phyloP scores from a whole-genome alignment of 176 grass and related monocot species.

The Dactylis glomerata region DNA sequence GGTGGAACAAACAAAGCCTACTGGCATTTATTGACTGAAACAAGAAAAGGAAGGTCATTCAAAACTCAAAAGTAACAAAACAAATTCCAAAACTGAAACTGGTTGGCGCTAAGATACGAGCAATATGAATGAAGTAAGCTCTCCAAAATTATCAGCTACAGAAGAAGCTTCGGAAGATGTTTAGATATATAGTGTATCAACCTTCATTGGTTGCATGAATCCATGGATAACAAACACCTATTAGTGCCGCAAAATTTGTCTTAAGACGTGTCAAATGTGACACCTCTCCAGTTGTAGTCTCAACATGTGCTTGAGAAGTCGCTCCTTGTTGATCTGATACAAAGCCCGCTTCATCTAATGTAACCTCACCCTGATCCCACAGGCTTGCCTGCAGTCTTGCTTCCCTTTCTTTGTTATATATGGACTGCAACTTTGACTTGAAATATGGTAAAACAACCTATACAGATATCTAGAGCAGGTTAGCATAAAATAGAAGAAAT shows the following conservation, averaged over 20 bases:
- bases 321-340: constrained; percentile 75
- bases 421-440: constrained; percentile 85
- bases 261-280: constrained; percentile 65
- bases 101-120: neutral
- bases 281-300: constrained; percentile 32
- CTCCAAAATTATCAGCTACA: constrained; percentile 8
- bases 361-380: constrained; percentile 78
- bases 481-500: constrained; percentile 11
- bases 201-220: constrained; percentile 99
- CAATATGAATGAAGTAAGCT: neutral
- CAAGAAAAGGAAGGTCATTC: neutral
- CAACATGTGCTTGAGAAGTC: constrained; percentile 44
- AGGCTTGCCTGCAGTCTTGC: constrained; percentile 96
- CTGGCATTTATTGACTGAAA: neutral
- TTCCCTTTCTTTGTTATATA: constrained; percentile 98
- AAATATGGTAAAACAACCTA: constrained; percentile 99
- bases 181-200: constrained; percentile 26
- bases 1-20: neutral
- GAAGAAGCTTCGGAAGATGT: neutral
- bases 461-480: constrained; percentile 14
- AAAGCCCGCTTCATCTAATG: constrained; percentile 67
- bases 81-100: neutral
- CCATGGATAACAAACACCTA: constrained; percentile 96
- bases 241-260: constrained; percentile 60
- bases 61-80: neutral